Evolutionary conservation across 495 filamentous ascomycete genomes (phyloP).

Genomic region (Rostrohypoxylon terebratum): DNA sequence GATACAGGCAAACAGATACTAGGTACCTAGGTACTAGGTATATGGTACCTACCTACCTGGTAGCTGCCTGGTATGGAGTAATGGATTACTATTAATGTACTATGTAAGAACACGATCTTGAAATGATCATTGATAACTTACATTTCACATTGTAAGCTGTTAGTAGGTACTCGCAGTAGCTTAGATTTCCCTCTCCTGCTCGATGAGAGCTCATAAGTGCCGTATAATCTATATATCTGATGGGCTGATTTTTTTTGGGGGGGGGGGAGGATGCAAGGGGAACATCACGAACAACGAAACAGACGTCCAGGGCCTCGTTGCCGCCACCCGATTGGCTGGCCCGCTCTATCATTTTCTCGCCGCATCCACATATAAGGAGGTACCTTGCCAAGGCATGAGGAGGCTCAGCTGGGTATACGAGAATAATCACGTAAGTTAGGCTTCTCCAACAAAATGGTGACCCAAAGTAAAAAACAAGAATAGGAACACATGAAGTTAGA

Average conservation of each 20-base stretch:
- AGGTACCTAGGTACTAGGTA: too few relatives aligned
- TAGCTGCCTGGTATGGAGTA: too few relatives aligned
- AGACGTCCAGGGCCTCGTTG: not conserved
- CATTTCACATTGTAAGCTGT: too few relatives aligned
- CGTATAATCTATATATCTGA: not conserved
- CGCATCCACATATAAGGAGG: not conserved
- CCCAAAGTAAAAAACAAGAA: not conserved
- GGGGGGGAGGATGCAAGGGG: too few relatives aligned
- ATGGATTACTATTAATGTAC: too few relatives aligned
- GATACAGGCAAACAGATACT: too few relatives aligned
- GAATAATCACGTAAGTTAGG: not conserved
- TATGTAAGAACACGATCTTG: too few relatives aligned
- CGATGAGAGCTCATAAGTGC: not conserved
- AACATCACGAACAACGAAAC: not conserved
- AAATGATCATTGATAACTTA: too few relatives aligned
- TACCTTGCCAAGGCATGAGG: conserved; percentile 4
- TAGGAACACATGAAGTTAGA: not conserved
- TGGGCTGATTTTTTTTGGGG: too few relatives aligned
- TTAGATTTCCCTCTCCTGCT: not conserved
- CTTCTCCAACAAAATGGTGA: not conserved
- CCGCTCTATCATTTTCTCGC: conserved; percentile 7
- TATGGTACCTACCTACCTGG: too few relatives aligned
- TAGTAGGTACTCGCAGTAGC: too few relatives aligned
- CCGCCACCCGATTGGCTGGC: conserved; percentile 20
- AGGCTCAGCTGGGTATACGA: not conserved